Evolutionary conservation across 768 basidiomycete genomes (phyloP).

Genomic region (Tremella yokohamensis): DNA sequence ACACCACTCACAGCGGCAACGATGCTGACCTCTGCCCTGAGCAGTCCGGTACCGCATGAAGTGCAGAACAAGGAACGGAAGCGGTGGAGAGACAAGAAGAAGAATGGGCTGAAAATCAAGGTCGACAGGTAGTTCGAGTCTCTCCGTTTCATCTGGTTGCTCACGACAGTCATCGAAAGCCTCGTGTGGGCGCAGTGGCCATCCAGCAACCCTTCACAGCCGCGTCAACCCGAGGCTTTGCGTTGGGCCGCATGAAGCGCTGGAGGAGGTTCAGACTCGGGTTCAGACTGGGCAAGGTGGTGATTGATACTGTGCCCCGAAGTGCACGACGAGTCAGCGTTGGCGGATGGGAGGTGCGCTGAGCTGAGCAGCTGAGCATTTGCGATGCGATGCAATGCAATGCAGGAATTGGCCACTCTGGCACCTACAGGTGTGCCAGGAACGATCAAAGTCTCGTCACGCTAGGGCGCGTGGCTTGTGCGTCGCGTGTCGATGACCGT

Average conservation of each 20-base stretch:
- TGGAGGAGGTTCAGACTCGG: constrained; percentile 1
- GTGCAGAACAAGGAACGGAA: neutral
- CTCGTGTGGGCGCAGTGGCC: neutral
- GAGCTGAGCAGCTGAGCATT: neutral
- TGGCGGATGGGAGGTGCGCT: constrained; percentile 27
- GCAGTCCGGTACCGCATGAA: neutral
- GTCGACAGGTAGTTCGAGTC: constrained; percentile 14
- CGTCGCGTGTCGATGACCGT: too few relatives aligned
- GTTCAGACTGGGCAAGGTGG: neutral
- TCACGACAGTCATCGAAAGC: constrained; percentile 1
- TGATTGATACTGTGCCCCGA: neutral
- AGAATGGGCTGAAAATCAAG: constrained; percentile 21
- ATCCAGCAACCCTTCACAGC: neutral
- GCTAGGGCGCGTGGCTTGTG: too few relatives aligned
- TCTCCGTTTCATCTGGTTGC: neutral
- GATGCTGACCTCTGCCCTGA: neutral
- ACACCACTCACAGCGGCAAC: neutral
- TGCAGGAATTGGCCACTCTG: too few relatives aligned
- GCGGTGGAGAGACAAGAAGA: constrained; percentile 30
- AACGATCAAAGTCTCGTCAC: too few relatives aligned
- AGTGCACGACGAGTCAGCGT: constrained; percentile 16
- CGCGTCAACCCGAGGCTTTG: neutral
- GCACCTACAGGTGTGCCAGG: too few relatives aligned
- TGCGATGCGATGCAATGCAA: neutral
- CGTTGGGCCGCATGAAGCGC: neutral